Base-by-base conservation (phyloP, 1,284 basidiomycete genomes). In the Tilletia horrida region DNA sequence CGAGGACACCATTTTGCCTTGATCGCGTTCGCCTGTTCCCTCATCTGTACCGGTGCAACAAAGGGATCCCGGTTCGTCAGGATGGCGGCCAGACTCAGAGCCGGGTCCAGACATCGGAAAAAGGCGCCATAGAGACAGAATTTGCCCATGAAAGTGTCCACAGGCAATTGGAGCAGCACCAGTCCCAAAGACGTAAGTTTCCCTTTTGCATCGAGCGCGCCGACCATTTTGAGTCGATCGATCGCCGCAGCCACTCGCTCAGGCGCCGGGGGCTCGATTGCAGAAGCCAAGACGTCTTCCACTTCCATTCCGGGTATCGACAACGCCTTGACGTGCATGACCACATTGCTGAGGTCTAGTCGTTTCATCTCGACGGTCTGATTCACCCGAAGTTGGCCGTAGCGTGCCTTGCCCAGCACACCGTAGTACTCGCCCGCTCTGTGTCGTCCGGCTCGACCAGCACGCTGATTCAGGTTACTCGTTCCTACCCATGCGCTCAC, bases 351-450 rank as follows among this genome's bases (percentile, higher is more conserved):
- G 50, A 82, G 71, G 66, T 82, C 80, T 16, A 72, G 71, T 40
- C 93, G 87, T 83, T 93, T 93, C 93, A 97, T 97, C 83, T 97
- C 94, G 47, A 97, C 94, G 0, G 89, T 90, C 83, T 94, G 92
- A 79, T 96, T 90, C 43, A 91, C 87, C 68, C 88, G 86, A 57
- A 97, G 85, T 14, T 85, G 83, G 21, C 86, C 84, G 21, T 89
- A 87, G 61, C 90, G 88, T 40, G 84, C 83, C 68, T 86, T 85
- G 63, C 91, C 87, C 43, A 97, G 84, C 59, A 97, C 86, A 59
- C 92, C 92, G 82, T 87, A 97, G 84, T 97, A 97, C 79, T 94
- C 91, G 76, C 94, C 94, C 3, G 91, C 84, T 29, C 93, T 86
- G 83, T 96, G 94, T 71, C 94, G 89, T 66, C 94, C 94, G 1